Evolutionary conservation across 352 stramenopile species (phyloP), one percentile per base, ranked within the genome.

Genomic region (Halophytophthora batemanensis): DNA sequence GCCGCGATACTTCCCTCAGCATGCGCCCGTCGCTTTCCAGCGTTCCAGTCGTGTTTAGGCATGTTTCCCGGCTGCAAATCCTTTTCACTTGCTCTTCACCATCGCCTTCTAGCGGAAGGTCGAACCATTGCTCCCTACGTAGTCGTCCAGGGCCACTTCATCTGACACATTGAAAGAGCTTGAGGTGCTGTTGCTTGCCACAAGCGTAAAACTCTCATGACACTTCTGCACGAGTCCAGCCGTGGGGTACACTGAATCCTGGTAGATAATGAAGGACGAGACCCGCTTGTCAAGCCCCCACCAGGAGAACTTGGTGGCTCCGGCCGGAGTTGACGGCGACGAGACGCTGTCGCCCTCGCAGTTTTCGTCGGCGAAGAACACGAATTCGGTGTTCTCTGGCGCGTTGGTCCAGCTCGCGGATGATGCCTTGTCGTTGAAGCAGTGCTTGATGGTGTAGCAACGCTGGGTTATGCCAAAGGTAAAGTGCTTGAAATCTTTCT

Each of bases 181-280:
- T 8, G 8, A 31, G 8, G 25, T 10, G 8, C 8, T 25, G 22
- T 49, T 49, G 2, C n/a, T 15, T 3, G 13, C 6, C 14, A n/a
- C 12, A 21, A 45, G 21, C 6, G 59, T 52, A n/a, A 43, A 38
- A n/a, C 35, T 34, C 2, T 60, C 44, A 15, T 64, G 45, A 39
- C 59, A 67, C 21, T 53, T 36, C 12, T 67, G 22, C 12, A 56
- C 43, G 38, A 67, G 53, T 0, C 59, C 59, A 6, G 47, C 54
- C 1, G 61, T 22, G 17, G 53, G 10, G 22, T 56, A 63, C 0
- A 36, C 48, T 0, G 31, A 12, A 45, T 56, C 59, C 31, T 65
- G 53, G 53, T 50, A 68, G 3, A 64, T 36, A 59, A 66, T 69
- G 49, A 73, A 69, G 11, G 64, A 73, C 18, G 64, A 69, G 0